Base-by-base conservation (phyloP, 2,329 filamentous ascomycete genomes). In the Stromatinia cepivora region DNA sequence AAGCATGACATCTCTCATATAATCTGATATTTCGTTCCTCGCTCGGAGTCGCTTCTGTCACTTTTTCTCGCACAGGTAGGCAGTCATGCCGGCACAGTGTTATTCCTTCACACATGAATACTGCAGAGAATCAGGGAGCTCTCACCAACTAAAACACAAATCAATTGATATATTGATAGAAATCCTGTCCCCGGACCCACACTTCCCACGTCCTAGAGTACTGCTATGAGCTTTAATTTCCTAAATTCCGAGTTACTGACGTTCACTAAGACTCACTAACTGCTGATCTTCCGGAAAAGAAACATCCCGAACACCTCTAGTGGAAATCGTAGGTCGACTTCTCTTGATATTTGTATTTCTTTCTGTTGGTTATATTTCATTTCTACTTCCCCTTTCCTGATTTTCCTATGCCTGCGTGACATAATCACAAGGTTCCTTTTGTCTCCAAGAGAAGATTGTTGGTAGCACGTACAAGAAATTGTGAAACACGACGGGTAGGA, bases 231-330 rank as follows among this genome's bases (percentile, higher is more conserved):
- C 25, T 62, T 62, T 50, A 63, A 36, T 20, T 20, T 58, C 36
- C 34, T 28, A 50, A 50, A 34, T 36, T 63, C 28, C 45, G 22
- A 17, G 13, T 36, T 13, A 52, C 31, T 52, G 46, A 25, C 22
- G 20, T 52, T 52, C 31, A 39, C 46, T 22, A 39, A 52, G 22
- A 25, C 46, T 52, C 46, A 52, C 57, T 31, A 46, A 45, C 6
- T 25, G 39, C 28, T 34, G 57, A 53, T 64, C 61, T n/a, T 53
- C 61, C 61, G 61, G 61, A 36, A 64, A 36, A 39, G 61, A 39
- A 28, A 52, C 46, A 64, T 52, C 61, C 59, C 31, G 61, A 52
- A 52, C 61, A 34, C 46, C 46, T 42, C 31, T 52, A 52, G 61
- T 52, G 48, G 10, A 22, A 64, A 39, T 46, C 15, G 61, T 64